These are phyloP conservation scores for Stromatinia cepivora DNA, from an alignment of 2,329 filamentous ascomycete species.

Conservation along the genomic window DNA sequence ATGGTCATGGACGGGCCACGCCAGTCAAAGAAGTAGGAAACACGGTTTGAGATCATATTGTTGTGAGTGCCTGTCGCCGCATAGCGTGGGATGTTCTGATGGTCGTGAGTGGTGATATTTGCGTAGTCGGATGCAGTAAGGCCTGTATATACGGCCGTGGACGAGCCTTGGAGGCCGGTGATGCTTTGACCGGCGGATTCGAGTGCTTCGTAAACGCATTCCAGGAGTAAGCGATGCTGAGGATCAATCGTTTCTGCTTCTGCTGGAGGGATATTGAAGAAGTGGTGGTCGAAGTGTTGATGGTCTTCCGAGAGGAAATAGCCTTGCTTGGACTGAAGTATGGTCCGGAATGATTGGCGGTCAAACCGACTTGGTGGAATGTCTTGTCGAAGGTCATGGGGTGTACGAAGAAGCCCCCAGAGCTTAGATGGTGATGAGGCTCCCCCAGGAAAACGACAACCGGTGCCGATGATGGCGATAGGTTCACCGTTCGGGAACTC, in stretches of 20 bases:
- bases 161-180: not conserved
- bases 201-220: constrained; percentile 36
- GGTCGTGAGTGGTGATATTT: constrained; percentile 1
- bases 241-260: constrained; percentile 38
- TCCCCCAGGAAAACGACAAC: constrained; percentile 11
- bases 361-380: constrained; percentile 41
- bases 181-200: constrained; percentile 25
- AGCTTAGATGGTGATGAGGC: constrained; percentile 36
- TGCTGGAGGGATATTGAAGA: constrained; percentile 34
- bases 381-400: constrained; percentile 33
- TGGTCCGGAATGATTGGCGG: constrained; percentile 41
- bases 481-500: too few relatives aligned
- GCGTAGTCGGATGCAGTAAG: constrained; percentile 14
- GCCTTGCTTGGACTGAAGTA: not conserved
- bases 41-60: constrained; percentile 36
- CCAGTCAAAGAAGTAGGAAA: constrained; percentile 43
- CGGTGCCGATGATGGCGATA: too few relatives aligned
- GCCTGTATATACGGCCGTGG: constrained; percentile 16
- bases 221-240: constrained; percentile 35
- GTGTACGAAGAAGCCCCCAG: constrained; percentile 41
- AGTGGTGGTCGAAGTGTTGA: constrained; percentile 42
- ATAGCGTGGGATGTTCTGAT: constrained; percentile 33
- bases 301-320: constrained; percentile 41
- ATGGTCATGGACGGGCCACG: constrained; percentile 52
- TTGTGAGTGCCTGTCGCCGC: constrained; percentile 40